A percentile compares a stretch with the other conserved stretches of the same genome.
Evolutionary conservation across 2,329 filamentous ascomycete species (phyloP).

Genomic region (Tolypocladium ophioglossoides): DNA sequence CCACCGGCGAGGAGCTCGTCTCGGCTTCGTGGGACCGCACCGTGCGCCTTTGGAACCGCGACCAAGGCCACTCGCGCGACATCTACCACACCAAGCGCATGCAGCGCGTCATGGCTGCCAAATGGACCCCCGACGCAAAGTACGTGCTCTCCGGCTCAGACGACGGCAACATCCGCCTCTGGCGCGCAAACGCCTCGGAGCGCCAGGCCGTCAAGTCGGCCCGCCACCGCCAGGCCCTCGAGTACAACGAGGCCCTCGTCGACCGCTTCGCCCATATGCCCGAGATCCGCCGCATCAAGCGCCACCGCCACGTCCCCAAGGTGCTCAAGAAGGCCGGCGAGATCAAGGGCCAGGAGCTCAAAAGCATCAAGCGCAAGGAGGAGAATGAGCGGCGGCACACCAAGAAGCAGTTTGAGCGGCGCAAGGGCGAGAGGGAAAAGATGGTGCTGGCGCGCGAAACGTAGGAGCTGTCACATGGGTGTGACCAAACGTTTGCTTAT

Average conservation of each 20-base stretch:
- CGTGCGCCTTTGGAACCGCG: constrained; percentile 72
- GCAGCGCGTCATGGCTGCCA: constrained; percentile 82
- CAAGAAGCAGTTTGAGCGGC: constrained; percentile 66
- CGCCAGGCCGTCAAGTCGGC: constrained; percentile 79
- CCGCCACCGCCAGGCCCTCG: constrained; percentile 74
- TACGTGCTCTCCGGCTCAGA: constrained; percentile 88
- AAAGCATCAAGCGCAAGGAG: constrained; percentile 77
- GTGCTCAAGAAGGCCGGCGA: constrained; percentile 91
- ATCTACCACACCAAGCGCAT: constrained; percentile 97
- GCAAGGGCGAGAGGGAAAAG: constrained; percentile 80
- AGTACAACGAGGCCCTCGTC: constrained; percentile 82
- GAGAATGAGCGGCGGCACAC: constrained; percentile 92
- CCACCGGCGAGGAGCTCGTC: constrained; percentile 88
- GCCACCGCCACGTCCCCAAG: constrained; percentile 85
- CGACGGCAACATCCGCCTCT: constrained; percentile 80
- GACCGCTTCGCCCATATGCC: constrained; percentile 91
- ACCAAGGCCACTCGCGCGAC: constrained; percentile 76
- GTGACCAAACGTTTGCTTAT: not conserved
- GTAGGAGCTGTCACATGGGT: constrained; percentile 17
- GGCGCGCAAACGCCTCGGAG: constrained; percentile 77
- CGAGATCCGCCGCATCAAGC: constrained; percentile 80
- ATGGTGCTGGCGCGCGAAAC: constrained; percentile 65
- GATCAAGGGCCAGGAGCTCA: constrained; percentile 86
- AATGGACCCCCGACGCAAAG: constrained; percentile 80
- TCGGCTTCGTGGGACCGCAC: constrained; percentile 80